Conservation (phyloP, 2,329 filamentous ascomycete genomes). For the Dothidotthia symphoricarpi region DNA sequence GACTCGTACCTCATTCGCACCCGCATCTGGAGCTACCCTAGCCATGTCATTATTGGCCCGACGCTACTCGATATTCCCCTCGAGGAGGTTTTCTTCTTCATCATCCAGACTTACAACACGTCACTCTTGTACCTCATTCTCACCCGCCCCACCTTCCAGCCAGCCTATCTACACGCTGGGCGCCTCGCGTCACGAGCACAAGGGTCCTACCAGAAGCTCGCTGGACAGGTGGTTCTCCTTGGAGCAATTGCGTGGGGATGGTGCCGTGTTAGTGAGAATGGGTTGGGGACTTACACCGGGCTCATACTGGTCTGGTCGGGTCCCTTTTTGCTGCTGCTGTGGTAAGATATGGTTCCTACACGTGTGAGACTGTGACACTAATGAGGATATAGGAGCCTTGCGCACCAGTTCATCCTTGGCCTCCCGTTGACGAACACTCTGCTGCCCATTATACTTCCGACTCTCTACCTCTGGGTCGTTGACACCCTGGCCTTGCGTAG, state of each 20-base stretch:
- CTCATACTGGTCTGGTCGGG: slow-evolving; percentile 68
- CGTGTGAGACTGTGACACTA: not conserved
- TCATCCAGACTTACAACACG: slow-evolving; percentile 74
- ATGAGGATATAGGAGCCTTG: slow-evolving; percentile 50
- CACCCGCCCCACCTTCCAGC: slow-evolving; percentile 62
- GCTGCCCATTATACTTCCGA: slow-evolving; percentile 62
- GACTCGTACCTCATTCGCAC: slow-evolving; percentile 70
- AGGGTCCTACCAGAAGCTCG: slow-evolving; percentile 41
- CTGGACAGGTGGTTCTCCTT: slow-evolving; percentile 54
- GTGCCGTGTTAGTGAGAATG: slow-evolving; percentile 47
- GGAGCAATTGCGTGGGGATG: slow-evolving; percentile 48
- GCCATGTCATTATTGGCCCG: slow-evolving; percentile 61
- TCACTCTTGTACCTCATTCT: slow-evolving; percentile 65
- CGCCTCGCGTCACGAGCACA: slow-evolving; percentile 25
- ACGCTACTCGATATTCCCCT: slow-evolving; percentile 64
- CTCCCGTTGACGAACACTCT: slow-evolving; percentile 59
- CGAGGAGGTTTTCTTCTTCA: slow-evolving; percentile 75
- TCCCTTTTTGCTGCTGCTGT: slow-evolving; percentile 64
- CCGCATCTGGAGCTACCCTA: slow-evolving; percentile 69
- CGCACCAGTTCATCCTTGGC: slow-evolving; percentile 62
- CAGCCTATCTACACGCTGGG: slow-evolving; percentile 51
- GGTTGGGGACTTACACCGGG: slow-evolving; percentile 63
- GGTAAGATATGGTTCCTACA: slow-evolving; percentile 38
- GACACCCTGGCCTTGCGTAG: slow-evolving; percentile 66
- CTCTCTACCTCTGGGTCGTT: slow-evolving; percentile 69